Conservation (phyloP, 2,329 filamentous ascomycete species). For the Pyricularia grisea region DNA sequence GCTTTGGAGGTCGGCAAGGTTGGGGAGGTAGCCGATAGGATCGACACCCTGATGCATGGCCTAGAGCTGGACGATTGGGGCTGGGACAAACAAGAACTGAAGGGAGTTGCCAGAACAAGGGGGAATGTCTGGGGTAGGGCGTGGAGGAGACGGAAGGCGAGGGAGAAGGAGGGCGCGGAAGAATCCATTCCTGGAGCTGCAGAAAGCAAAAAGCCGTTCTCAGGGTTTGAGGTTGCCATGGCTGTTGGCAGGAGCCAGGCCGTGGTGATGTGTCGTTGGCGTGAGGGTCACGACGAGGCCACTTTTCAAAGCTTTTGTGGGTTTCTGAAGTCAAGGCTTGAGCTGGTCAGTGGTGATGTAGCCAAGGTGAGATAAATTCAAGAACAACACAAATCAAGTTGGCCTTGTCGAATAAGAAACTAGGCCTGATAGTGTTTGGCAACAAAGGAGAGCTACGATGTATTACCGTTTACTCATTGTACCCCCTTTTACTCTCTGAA, state of each 20-base stretch:
- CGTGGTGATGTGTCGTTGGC: constrained; percentile 53
- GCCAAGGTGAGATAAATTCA: too few species aligned
- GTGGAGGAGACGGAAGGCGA: constrained; percentile 52
- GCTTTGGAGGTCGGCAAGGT: constrained; percentile 37
- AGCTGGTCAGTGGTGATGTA: not conserved
- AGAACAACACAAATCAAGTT: too few species aligned
- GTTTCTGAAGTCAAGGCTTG: constrained; percentile 53
- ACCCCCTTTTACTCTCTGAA: too few species aligned
- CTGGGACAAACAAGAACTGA: constrained; percentile 44
- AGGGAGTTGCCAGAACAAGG: constrained; percentile 54
- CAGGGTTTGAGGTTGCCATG: constrained; percentile 52
- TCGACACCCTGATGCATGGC: constrained; percentile 37
- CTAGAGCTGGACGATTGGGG: constrained; percentile 54
- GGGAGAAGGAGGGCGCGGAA: constrained; percentile 19
- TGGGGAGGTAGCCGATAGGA: constrained; percentile 19
- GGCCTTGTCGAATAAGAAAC: too few species aligned
- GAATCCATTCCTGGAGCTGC: not conserved
- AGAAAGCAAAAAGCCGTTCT: constrained; percentile 20
- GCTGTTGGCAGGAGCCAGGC: constrained; percentile 29
- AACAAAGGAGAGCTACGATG: too few species aligned
- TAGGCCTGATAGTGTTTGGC: too few species aligned
- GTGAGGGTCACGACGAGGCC: constrained; percentile 62
- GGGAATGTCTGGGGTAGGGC: constrained; percentile 72
- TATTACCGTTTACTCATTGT: too few species aligned
- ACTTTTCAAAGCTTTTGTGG: constrained; percentile 85